These are phyloP conservation scores for Gnomoniopsis sp. DNA, from an alignment of 2,329 filamentous ascomycete genomes.

Conservation along the genomic window DNA sequence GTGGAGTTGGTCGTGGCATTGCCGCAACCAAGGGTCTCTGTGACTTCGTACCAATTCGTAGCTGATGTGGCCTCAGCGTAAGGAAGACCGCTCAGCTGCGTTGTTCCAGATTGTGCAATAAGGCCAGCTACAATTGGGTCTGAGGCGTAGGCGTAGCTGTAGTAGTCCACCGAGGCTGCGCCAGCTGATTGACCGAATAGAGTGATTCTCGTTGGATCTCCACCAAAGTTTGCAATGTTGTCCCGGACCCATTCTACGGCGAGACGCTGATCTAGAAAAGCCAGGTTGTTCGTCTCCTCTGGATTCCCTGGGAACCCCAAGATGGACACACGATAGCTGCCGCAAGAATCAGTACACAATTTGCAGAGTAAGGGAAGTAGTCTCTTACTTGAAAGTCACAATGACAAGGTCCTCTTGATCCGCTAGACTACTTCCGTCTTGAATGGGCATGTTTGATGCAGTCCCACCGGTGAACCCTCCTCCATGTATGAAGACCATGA, in stretches of 20 bases:
- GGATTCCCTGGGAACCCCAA: constrained; percentile 6
- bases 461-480: constrained; percentile 22
- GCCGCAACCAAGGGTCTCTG: neutral
- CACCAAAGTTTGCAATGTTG: constrained; percentile 4
- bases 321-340: constrained; percentile 6
- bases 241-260: constrained; percentile 7
- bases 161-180: neutral
- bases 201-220: constrained; percentile 7
- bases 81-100: neutral
- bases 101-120: neutral
- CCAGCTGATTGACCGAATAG: constrained; percentile 8
- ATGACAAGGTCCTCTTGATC: neutral
- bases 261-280: constrained; percentile 9
- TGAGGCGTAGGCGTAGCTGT: neutral
- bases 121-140: neutral
- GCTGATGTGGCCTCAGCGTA: neutral
- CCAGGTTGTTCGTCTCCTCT: neutral
- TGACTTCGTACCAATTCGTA: neutral
- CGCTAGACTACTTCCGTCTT: neutral
- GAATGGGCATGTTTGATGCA: neutral
- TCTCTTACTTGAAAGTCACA: neutral
- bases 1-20: neutral
- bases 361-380: neutral
- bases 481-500: constrained; percentile 43
- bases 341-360: neutral